Base-by-base conservation (phyloP, 257 asterid species). In the Capsicum baccatum region DNA sequence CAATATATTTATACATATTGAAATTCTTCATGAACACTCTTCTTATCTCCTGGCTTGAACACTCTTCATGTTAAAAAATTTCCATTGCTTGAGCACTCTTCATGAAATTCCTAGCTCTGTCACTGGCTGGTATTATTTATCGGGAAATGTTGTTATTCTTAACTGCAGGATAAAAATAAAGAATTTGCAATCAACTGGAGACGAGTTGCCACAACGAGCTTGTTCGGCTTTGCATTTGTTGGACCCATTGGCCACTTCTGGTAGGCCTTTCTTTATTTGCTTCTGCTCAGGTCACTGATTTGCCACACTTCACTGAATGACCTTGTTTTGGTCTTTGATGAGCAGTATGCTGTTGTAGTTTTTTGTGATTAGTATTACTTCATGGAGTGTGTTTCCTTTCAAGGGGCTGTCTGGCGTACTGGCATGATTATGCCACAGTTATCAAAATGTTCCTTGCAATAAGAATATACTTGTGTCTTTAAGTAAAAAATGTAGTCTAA, bases 221-320 rank as follows among this genome's bases (percentile, higher is more conserved):
- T 94, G 88, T 94, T 94, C 88, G 98, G 98, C 68, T 92, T 93
- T 82, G 97, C 92, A 82, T 94, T 94, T 91, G 95, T 94, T 86
- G 98, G 98, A 73, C 98, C 98, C 4, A 89, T 94, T 88, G 98
- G 98, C 84, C 98, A 94, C 88, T 94, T 87, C 92, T 94, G 98
- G 98, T 94, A 47, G 89, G 93, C 87, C 12, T 86, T 88, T 88
- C 83, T 78, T 58, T 63, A 37, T 82, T 52, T 66, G 9, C 62
- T 82, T 66, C 66, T 19, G 1, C 0, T 16, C 48, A 82, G 44
- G 63, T 26, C 11, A 33, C 17, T 21, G 42, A 42, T 64, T 15
- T 48, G 56, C 19, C 64, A 78, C 0, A 5, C n/a, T 82, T 82
- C 15, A 37, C 55, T 9, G 21, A 47, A n/a, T 68, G 81, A 83